Base-by-base conservation (phyloP, 305 asterid species). In the Coffea humblotiana region DNA sequence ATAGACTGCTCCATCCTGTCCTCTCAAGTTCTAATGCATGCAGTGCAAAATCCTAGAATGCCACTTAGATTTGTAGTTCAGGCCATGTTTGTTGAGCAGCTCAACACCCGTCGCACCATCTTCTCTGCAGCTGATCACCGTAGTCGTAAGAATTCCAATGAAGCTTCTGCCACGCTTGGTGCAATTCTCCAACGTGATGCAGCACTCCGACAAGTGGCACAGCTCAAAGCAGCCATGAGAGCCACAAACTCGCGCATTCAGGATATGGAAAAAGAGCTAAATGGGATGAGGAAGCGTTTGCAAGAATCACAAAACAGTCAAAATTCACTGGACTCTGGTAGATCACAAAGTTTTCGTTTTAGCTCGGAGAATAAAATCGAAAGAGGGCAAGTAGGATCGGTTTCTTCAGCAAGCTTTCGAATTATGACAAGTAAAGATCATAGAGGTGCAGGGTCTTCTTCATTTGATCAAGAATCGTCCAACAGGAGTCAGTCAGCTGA, bases 81-180 rank as follows among this genome's bases (percentile, higher is more conserved):
- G 83, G 98, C 97, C 86, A 94, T 94, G 98, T 94, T 92, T 86
- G 85, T 92, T 76, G 96, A 94, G 85, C 98, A 94, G 83, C 90
- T 92, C 12, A 88, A 86, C 90, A 94, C 98, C 19, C 96, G 98
- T 79, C 93, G 90, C 82, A 87, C 92, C 71, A 87, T 92, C 86
- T 78, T 92, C 83, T 82, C 92, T 58, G 89, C 85, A 12, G 83
- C 92, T 0, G 86, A 78, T 83, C 83, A 32, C 51, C 78, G 77
- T 58, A 82, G 52, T 37, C 83, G 23, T 65, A 43, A 58, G 18
- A 84, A 67, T 74, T 48, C 71, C 32, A 79, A 48, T 2, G 61
- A 83, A 0, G 85, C 83, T 54, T 48, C 88, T 25, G 79, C 45
- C 58, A 91, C 94, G 54, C 91, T 91, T 3, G 97, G 97, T 0